Evolutionary conservation across 106 monocot species (phyloP).

Genomic region (Dendrobium huoshanense): DNA sequence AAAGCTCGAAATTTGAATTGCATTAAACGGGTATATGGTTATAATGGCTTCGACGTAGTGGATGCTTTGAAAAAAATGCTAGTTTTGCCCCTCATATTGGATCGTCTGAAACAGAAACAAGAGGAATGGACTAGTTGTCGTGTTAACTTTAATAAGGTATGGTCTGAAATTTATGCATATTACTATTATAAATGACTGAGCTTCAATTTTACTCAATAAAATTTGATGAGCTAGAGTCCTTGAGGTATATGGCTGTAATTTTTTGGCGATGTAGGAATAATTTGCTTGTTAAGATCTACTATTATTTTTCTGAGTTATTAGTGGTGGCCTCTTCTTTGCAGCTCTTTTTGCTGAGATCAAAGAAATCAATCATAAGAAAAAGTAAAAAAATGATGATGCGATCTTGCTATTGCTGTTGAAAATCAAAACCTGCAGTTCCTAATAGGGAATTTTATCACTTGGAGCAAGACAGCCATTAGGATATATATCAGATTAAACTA

Average conservation of each 20-base stretch:
- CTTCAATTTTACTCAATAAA: conserved; percentile 82
- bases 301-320: too few relatives aligned
- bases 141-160: conserved; percentile 71
- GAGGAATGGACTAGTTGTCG: conserved; percentile 74
- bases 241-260: too few relatives aligned
- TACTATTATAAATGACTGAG: conserved; percentile 87
- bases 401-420: too few relatives aligned
- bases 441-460: too few relatives aligned
- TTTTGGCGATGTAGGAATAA: too few relatives aligned
- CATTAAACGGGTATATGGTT: conserved; percentile 84
- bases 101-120: conserved; percentile 86
- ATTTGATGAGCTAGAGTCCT: conserved; percentile 48
- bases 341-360: too few relatives aligned
- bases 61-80: conserved; percentile 63
- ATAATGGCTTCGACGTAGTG: conserved; percentile 75
- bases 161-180: conserved; percentile 78
- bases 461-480: conserved; percentile 2
- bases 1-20: conserved; percentile 73
- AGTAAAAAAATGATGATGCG: too few relatives aligned
- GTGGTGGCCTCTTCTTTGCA: too few relatives aligned
- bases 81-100: conserved; percentile 61
- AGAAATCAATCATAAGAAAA: too few relatives aligned
- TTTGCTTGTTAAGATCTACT: too few relatives aligned
- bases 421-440: too few relatives aligned
- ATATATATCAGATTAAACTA: conserved; percentile 57